phyloP scores from a whole-genome alignment of 2,329 filamentous ascomycete species.

The Cryphonectria naterciae region DNA sequence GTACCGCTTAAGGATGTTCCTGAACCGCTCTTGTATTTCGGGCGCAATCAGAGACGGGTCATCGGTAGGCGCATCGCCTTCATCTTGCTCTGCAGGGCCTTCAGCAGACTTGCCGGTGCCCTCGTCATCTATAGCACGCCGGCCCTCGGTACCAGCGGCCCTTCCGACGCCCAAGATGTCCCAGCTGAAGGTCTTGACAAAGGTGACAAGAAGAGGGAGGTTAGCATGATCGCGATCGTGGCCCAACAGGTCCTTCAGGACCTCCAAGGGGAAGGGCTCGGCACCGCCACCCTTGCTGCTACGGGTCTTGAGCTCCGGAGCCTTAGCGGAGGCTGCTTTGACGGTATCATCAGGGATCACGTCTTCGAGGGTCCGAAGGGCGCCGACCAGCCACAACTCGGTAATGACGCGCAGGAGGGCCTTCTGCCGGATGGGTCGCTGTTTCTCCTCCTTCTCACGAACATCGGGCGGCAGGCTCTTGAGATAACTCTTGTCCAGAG shows the following conservation, averaged over 20 bases:
- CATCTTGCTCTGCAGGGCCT: conserved; percentile 52
- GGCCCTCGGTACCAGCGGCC: conserved; percentile 70
- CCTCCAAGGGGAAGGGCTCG: conserved; percentile 94
- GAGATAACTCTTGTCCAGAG: conserved; percentile 81
- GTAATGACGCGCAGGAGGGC: conserved; percentile 87
- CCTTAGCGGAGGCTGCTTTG: conserved; percentile 65
- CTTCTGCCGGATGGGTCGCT: conserved; percentile 83
- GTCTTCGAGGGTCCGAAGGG: conserved; percentile 78
- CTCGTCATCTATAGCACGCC: conserved; percentile 83
- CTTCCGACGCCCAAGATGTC: conserved; percentile 82
- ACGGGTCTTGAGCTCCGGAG: conserved; percentile 61
- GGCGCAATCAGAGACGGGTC: conserved; percentile 76
- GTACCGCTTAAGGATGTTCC: conserved; percentile 82
- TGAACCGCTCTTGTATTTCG: conserved; percentile 84
- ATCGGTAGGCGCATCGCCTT: conserved; percentile 48
- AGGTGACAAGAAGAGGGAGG: conserved; percentile 87
- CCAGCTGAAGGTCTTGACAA: conserved; percentile 96
- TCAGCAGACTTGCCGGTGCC: conserved; percentile 61
- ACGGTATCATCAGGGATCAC: conserved; percentile 67
- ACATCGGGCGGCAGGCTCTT: conserved; percentile 80
- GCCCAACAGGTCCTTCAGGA: conserved; percentile 94
- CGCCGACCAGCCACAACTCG: conserved; percentile 92
- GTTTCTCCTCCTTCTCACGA: conserved; percentile 94
- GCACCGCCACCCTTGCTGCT: conserved; percentile 67
- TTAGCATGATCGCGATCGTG: conserved; percentile 93